Evolutionary conservation across 192 early-diverging fungal genomes (phyloP).

Genomic region (Mortierella alpina): DNA sequence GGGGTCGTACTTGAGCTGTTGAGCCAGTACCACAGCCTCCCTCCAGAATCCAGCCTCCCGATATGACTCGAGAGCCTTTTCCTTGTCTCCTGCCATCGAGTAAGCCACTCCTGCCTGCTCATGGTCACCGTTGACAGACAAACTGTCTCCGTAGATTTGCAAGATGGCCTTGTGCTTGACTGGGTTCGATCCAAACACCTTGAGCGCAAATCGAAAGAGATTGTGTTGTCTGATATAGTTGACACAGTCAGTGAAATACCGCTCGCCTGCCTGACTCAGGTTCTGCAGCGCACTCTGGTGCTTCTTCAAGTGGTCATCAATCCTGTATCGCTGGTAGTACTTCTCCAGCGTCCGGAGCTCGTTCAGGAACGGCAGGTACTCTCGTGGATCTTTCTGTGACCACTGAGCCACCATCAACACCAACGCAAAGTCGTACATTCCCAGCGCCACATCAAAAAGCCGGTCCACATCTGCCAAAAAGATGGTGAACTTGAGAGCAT

Average conservation of each 20-base stretch:
- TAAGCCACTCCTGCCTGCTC: conserved; percentile 74
- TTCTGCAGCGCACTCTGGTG: conserved; percentile 75
- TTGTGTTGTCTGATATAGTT: conserved; percentile 73
- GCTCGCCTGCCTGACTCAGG: conserved; percentile 67
- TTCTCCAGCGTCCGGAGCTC: conserved; percentile 80
- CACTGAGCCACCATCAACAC: conserved; percentile 97
- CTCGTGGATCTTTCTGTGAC: conserved; percentile 96
- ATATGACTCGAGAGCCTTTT: conserved; percentile 71
- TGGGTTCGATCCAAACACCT: conserved; percentile 59
- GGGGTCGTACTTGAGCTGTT: conserved; percentile 59
- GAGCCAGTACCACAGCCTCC: conserved; percentile 73
- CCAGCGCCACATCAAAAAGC: conserved; percentile 91
- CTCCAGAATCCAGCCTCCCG: conserved; percentile 69
- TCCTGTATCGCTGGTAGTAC: conserved; percentile 85
- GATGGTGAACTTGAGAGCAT: conserved; percentile 89
- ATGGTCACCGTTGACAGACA: conserved; percentile 65
- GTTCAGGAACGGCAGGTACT: conserved; percentile 91
- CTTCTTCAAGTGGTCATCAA: conserved; percentile 87
- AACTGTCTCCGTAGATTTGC: conserved; percentile 71
- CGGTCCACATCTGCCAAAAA: conserved; percentile 91
- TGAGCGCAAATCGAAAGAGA: conserved; percentile 72
- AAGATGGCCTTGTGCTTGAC: conserved; percentile 60
- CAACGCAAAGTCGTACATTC: conserved; percentile 93
- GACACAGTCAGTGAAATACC: conserved; percentile 68
- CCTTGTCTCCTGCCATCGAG: conserved; percentile 65